A percentile compares a stretch with the other conserved stretches of the same genome.
phyloP scores from a whole-genome alignment of 2,329 filamentous ascomycete species.

The Scytalidium sp. region DNA sequence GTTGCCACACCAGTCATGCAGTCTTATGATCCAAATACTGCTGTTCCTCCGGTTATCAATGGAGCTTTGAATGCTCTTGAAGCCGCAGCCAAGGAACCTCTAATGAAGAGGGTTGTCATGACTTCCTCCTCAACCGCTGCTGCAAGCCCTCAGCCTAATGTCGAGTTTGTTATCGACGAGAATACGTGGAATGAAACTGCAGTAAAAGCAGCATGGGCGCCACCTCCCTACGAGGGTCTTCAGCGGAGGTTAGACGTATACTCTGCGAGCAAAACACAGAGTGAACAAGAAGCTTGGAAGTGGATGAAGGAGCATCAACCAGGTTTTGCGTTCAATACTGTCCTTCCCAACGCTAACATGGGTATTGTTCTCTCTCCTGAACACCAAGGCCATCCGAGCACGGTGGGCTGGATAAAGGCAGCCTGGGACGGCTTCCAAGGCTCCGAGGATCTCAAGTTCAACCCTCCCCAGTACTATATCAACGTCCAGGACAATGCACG shows the following conservation, averaged over 20 bases:
- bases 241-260: not conserved
- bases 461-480: slow-evolving; percentile 17
- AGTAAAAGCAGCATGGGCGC: not conserved
- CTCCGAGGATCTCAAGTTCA: too few relatives aligned
- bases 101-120: slow-evolving; percentile 4
- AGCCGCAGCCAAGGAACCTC: not conserved
- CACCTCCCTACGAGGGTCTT: not conserved
- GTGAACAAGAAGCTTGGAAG: slow-evolving; percentile 1
- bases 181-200: not conserved
- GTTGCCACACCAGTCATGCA: not conserved
- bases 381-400: too few relatives aligned
- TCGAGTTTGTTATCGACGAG: not conserved
- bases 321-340: not conserved
- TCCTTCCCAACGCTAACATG: not conserved
- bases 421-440: too few relatives aligned
- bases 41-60: slow-evolving; percentile 1
- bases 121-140: slow-evolving; percentile 4
- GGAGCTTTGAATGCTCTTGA: slow-evolving; percentile 1
- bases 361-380: too few relatives aligned
- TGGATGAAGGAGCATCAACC: not conserved
- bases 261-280: not conserved
- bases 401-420: too few relatives aligned
- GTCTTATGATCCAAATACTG: not conserved
- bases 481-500: slow-evolving; percentile 26
- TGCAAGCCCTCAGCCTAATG: not conserved